Evolutionary conservation across 305 asterid species (phyloP).

Genomic region (Fraxinus sp.): DNA sequence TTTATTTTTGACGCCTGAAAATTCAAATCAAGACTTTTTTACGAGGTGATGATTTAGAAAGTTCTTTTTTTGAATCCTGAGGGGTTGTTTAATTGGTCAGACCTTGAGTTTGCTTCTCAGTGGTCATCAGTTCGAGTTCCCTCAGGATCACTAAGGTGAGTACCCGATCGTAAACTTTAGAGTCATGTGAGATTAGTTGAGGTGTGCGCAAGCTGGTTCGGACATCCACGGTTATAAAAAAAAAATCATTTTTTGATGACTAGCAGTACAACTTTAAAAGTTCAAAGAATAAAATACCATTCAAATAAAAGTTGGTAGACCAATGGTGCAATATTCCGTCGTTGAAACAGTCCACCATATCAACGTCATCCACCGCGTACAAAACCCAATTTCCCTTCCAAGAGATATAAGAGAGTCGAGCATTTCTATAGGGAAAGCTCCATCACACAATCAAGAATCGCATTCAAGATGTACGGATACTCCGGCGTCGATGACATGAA

Average conservation of each 20-base stretch:
- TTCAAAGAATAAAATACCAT: neutral
- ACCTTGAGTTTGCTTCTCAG: no score
- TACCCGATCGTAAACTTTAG: no score
- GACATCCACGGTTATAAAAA: no score
- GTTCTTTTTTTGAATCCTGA: no score
- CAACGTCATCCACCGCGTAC: neutral
- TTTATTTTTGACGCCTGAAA: neutral
- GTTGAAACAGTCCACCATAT: neutral
- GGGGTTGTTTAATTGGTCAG: no score
- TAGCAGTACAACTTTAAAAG: neutral
- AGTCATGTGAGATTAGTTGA: no score
- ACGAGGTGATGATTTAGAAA: neutral
- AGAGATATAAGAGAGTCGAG: neutral
- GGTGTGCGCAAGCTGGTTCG: no score
- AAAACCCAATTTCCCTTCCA: neutral
- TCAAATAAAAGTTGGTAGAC: neutral
- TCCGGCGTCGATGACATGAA: slow-evolving; percentile 39
- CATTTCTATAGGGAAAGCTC: neutral
- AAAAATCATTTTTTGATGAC: neutral
- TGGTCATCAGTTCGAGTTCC: no score
- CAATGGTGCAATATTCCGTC: neutral
- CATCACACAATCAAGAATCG: neutral
- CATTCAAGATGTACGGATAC: slow-evolving; percentile 41
- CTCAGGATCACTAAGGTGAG: no score
- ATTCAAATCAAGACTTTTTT: neutral